phyloP scores from a whole-genome alignment of 2,329 filamentous ascomycete species.

The Colletotrichum neosansevieriae region DNA sequence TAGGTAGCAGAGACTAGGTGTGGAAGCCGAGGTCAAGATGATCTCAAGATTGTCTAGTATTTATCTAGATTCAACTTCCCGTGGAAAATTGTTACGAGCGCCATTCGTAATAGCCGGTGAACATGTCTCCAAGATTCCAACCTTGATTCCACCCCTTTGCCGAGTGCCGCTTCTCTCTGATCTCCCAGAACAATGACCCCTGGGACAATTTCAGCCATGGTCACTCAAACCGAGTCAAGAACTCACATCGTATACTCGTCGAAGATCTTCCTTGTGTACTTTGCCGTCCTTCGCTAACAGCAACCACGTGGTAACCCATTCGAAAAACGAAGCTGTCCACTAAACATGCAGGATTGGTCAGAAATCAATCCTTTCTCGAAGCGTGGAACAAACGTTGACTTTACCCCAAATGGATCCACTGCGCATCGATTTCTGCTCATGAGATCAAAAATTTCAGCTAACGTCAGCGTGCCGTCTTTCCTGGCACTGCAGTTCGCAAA shows the following conservation, averaged over 20 bases:
- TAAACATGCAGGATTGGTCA: neutral
- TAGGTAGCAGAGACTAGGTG: too few species aligned
- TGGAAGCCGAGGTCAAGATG: too few species aligned
- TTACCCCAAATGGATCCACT: slow-evolving; percentile 56
- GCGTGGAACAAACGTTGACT: slow-evolving; percentile 31
- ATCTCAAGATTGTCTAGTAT: too few species aligned
- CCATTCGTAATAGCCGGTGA: neutral
- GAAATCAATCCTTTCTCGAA: too few species aligned
- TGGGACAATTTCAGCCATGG: slow-evolving; percentile 46
- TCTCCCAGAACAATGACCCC: slow-evolving; percentile 42
- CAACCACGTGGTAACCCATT: slow-evolving; percentile 62
- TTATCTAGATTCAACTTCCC: too few species aligned
- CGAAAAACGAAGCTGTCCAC: slow-evolving; percentile 41
- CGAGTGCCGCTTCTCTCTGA: slow-evolving; percentile 10
- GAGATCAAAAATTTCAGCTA: slow-evolving; percentile 49
- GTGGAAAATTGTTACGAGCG: too few species aligned
- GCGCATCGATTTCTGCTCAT: slow-evolving; percentile 53
- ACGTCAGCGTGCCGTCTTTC: slow-evolving; percentile 51
- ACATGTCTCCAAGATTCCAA: slow-evolving; percentile 24
- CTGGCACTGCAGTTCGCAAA: slow-evolving; percentile 56
- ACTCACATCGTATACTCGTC: slow-evolving; percentile 62
- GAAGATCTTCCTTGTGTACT: slow-evolving; percentile 67
- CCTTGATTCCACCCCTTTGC: slow-evolving; percentile 30
- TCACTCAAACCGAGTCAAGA: slow-evolving; percentile 49
- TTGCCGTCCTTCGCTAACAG: slow-evolving; percentile 65